phyloP scores from a whole-genome alignment of 306 rosid genomes.

The Gleditsia sinensis region DNA sequence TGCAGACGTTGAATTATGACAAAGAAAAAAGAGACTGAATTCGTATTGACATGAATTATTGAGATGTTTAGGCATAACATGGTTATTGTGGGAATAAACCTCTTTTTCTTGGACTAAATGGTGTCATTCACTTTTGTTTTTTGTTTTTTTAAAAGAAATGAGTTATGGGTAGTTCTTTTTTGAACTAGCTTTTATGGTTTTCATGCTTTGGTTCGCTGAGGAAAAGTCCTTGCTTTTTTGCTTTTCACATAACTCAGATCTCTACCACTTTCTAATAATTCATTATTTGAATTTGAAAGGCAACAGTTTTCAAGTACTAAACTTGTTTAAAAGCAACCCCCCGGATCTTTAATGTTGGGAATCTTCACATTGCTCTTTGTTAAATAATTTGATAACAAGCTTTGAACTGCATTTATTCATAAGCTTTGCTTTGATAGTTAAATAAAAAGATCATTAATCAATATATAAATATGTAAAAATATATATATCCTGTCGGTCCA shows the following conservation, averaged over 20 bases:
- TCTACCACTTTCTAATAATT: background rate
- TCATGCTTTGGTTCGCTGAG: background rate
- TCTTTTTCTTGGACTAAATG: too few species aligned
- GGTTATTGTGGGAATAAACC: background rate
- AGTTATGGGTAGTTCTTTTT: background rate
- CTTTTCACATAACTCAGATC: background rate
- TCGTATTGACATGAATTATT: background rate
- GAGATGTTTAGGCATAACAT: background rate
- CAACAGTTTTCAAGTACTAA: background rate
- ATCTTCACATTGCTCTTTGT: background rate
- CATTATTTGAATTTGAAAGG: background rate
- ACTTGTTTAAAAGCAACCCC: background rate
- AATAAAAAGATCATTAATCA: too few species aligned
- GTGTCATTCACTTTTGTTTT: too few species aligned
- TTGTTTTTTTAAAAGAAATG: too few species aligned
- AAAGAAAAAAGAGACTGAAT: background rate
- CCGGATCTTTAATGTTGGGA: background rate
- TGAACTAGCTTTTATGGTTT: background rate
- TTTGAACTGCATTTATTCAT: too few species aligned
- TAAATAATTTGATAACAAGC: too few species aligned
- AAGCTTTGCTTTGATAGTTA: too few species aligned
- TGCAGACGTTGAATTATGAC: background rate
- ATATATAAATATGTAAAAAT: too few species aligned
- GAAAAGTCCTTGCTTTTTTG: background rate
- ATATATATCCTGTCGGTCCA: slow-evolving; percentile 12